Evolutionary conservation across 495 filamentous ascomycete species (phyloP).

Genomic region (Acidiella bohemica): DNA sequence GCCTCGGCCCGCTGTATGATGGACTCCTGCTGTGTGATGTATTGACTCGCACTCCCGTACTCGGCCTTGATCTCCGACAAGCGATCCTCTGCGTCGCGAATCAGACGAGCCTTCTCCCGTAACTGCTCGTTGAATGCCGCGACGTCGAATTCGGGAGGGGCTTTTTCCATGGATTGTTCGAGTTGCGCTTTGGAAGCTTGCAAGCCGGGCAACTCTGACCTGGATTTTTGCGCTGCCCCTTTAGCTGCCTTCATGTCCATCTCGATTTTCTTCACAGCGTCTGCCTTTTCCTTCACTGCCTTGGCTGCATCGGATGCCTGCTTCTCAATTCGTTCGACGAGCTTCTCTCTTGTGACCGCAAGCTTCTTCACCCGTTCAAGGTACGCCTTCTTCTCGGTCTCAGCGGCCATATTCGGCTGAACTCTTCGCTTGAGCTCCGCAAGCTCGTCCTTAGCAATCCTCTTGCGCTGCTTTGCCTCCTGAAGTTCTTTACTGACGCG

Average conservation of each 20-base stretch:
- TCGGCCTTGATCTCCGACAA: slow-evolving; percentile 5
- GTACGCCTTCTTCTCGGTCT: slow-evolving; percentile 24
- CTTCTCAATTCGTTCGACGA: slow-evolving; percentile 38
- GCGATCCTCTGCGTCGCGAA: slow-evolving; percentile 32
- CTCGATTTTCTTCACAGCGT: slow-evolving; percentile 41
- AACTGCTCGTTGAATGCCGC: slow-evolving; percentile 38
- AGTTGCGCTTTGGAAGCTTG: slow-evolving; percentile 34
- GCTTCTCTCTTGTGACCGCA: slow-evolving; percentile 37
- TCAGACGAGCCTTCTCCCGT: slow-evolving; percentile 33
- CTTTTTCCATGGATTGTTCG: slow-evolving; percentile 36
- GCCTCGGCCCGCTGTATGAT: slow-evolving; percentile 29
- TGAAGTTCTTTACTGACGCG: slow-evolving; percentile 25
- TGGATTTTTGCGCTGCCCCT: slow-evolving; percentile 36
- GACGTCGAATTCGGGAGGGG: slow-evolving; percentile 40
- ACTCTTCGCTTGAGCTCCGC: slow-evolving; percentile 41
- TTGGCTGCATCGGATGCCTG: slow-evolving; percentile 37
- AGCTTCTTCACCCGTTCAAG: slow-evolving; percentile 34
- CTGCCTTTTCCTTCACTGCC: slow-evolving; percentile 40
- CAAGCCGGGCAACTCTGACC: slow-evolving; percentile 35
- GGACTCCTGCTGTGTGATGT: slow-evolving; percentile 18
- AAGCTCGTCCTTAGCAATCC: slow-evolving; percentile 19
- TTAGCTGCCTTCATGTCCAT: slow-evolving; percentile 45
- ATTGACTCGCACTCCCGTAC: slow-evolving; percentile 15
- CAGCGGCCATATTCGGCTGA: slow-evolving; percentile 45
- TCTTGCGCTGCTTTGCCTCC: slow-evolving; percentile 36